These are phyloP conservation scores for Ramaria rubella DNA, from an alignment of 768 basidiomycete species.

Conservation along the genomic window DNA sequence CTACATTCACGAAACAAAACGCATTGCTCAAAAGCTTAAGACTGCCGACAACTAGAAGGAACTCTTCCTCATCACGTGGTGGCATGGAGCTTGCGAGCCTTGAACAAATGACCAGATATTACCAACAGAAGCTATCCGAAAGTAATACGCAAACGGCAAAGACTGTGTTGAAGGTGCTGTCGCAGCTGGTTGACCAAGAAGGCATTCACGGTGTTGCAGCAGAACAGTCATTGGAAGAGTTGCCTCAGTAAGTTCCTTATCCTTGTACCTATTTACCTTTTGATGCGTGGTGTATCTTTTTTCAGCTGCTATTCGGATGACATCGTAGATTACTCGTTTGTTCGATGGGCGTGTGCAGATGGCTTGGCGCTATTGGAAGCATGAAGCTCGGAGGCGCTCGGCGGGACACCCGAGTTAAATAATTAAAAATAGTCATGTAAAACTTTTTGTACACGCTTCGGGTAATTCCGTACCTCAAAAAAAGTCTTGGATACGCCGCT, in stretches of 20 bases:
- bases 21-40: slow-evolving; percentile 38
- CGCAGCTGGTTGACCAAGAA: slow-evolving; percentile 53
- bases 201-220: slow-evolving; percentile 42
- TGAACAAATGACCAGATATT: slow-evolving; percentile 31
- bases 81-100: neutral
- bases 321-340: slow-evolving; percentile 40
- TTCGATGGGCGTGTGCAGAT: slow-evolving; percentile 49
- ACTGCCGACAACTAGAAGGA: slow-evolving; percentile 22
- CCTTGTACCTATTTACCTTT: slow-evolving; percentile 14
- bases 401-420: slow-evolving; percentile 8
- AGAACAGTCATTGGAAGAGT: slow-evolving; percentile 25
- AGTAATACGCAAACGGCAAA: slow-evolving; percentile 43
- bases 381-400: slow-evolving; percentile 6
- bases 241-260: slow-evolving; percentile 40
- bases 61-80: slow-evolving; percentile 12
- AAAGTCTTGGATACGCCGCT: neutral
- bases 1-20: slow-evolving; percentile 42
- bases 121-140: slow-evolving; percentile 44
- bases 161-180: slow-evolving; percentile 51
- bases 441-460: neutral
- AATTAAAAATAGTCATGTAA: neutral
- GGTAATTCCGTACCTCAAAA: neutral
- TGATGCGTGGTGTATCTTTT: neutral
- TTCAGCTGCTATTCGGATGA: slow-evolving; percentile 40
- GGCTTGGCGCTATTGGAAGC: slow-evolving; percentile 47